phyloP scores from a whole-genome alignment of 306 rosid genomes.

The Herpetospermum pedunculosum region DNA sequence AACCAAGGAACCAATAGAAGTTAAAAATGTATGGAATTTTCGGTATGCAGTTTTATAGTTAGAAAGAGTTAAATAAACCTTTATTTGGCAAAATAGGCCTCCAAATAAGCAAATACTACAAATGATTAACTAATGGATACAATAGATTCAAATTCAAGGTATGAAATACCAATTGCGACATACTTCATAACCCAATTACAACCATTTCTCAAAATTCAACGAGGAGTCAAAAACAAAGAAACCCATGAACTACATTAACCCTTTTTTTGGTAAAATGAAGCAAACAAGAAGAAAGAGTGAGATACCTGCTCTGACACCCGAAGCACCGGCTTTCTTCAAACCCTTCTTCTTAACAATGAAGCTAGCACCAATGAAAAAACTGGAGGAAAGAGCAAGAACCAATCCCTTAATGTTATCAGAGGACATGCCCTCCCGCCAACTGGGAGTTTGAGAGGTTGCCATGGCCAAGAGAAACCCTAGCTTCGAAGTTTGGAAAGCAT shows the following conservation, averaged over 20 bases:
- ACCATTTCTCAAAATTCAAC: not conserved
- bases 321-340: conserved; percentile 80
- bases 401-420: conserved; percentile 69
- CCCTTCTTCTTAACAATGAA: conserved; percentile 91
- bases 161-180: not conserved
- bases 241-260: not conserved
- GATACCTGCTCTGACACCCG: conserved; percentile 79
- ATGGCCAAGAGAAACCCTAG: conserved; percentile 18
- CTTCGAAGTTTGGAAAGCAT: not conserved
- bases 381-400: conserved; percentile 67
- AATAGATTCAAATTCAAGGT: not conserved
- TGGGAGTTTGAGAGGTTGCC: conserved; percentile 11
- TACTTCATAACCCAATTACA: not conserved
- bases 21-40: not conserved
- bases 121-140: not conserved
- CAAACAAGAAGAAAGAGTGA: not conserved
- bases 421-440: conserved; percentile 56
- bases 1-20: not conserved
- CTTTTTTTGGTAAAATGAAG: not conserved
- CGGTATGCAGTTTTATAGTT: not conserved
- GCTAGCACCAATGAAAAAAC: conserved; percentile 79
- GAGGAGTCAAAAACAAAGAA: not conserved
- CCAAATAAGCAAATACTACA: not conserved
- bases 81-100: not conserved
- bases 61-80: not conserved